Evolutionary conservation across 2,329 filamentous ascomycete genomes (phyloP).

Genomic region (Xylariaceae sp.): DNA sequence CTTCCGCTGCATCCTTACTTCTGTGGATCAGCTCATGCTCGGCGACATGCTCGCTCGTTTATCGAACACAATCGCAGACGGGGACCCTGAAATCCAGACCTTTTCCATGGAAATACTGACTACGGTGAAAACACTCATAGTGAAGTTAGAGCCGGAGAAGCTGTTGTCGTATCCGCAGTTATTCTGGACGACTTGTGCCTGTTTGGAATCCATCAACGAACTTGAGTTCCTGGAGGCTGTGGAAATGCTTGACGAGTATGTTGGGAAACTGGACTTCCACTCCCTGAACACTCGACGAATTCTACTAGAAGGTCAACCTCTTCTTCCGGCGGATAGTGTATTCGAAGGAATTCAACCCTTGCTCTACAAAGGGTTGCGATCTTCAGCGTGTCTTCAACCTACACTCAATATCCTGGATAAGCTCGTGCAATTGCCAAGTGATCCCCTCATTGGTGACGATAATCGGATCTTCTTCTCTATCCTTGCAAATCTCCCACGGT

Average conservation of each 20-base stretch:
- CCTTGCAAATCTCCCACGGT: conserved; percentile 87
- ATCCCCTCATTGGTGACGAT: conserved; percentile 74
- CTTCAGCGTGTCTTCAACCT: conserved; percentile 72
- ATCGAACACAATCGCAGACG: conserved; percentile 94
- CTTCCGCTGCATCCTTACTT: conserved; percentile 88
- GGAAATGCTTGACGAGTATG: conserved; percentile 81
- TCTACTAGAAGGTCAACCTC: conserved; percentile 72
- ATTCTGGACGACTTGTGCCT: conserved; percentile 97
- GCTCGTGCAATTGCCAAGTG: conserved; percentile 72
- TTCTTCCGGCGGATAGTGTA: conserved; percentile 72
- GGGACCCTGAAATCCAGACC: conserved; percentile 88
- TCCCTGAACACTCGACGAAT: conserved; percentile 62
- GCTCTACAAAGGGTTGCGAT: conserved; percentile 87
- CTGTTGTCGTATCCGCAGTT: conserved; percentile 87
- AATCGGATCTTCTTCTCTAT: conserved; percentile 77
- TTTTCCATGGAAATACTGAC: conserved; percentile 98
- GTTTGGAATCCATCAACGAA: conserved; percentile 94
- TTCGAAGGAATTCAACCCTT: conserved; percentile 84
- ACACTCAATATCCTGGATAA: conserved; percentile 74
- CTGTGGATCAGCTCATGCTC: conserved; percentile 87
- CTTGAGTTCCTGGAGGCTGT: conserved; percentile 87
- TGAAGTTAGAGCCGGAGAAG: conserved; percentile 72
- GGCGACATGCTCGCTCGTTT: conserved; percentile 93
- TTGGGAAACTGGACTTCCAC: conserved; percentile 77
- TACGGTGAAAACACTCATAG: conserved; percentile 85